Conservation (phyloP, 2,329 filamentous ascomycete species). For the Colletotrichum tropicicola region DNA sequence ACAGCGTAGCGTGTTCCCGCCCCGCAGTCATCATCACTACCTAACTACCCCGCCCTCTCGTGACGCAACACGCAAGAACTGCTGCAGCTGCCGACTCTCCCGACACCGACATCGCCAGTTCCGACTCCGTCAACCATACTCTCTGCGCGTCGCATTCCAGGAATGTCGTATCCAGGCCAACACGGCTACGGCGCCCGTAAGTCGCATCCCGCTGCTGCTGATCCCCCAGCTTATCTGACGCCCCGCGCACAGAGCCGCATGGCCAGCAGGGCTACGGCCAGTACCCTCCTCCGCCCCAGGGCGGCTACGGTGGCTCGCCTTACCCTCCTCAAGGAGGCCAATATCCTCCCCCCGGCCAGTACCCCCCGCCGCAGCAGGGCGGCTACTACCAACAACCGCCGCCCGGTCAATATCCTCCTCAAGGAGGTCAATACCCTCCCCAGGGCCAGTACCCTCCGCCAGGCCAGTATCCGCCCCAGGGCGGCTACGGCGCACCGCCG, state of each 20-base stretch:
- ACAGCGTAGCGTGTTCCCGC: neutral
- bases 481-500: slow-evolving; percentile 47
- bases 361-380: slow-evolving; percentile 48
- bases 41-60: slow-evolving; percentile 3
- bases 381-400: slow-evolving; percentile 46
- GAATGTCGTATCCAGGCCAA: slow-evolving; percentile 46
- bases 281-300: slow-evolving; percentile 41
- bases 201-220: slow-evolving; percentile 21
- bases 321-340: slow-evolving; percentile 41
- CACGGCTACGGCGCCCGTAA: slow-evolving; percentile 45
- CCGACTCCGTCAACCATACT: neutral
- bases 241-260: slow-evolving; percentile 18
- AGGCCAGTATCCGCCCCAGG: slow-evolving; percentile 45
- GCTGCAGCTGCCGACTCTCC: slow-evolving; percentile 1
- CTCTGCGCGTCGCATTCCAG: slow-evolving; percentile 15
- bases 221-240: neutral
- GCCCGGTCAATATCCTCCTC: slow-evolving; percentile 45
- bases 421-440: slow-evolving; percentile 44
- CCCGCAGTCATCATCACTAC: slow-evolving; percentile 2
- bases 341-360: slow-evolving; percentile 47
- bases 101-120: neutral
- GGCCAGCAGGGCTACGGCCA: slow-evolving; percentile 52
- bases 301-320: slow-evolving; percentile 38
- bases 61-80: slow-evolving; percentile 13
- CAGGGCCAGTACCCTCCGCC: slow-evolving; percentile 44